Evolutionary conservation across 306 rosid species (phyloP), one percentile per base, ranked within the genome.

Genomic region (Ziziphus jujuba): DNA sequence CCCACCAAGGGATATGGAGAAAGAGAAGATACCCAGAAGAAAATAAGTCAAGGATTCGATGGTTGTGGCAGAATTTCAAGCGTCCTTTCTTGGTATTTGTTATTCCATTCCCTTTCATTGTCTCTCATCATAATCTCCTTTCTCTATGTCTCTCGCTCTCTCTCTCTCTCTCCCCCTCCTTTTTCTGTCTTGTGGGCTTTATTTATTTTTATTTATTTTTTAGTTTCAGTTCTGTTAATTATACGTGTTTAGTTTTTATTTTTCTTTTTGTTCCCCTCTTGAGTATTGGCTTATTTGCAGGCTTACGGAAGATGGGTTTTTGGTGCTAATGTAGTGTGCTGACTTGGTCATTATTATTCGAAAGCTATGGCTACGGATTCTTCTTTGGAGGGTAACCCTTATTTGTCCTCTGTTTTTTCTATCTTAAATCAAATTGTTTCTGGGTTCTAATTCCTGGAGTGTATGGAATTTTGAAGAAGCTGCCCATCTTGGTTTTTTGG

Each of bases 281-380:
- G 48, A 22, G 75, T 66, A 52, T 76, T 72, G 72, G 70, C 62
- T 68, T 58, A 38, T 63, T 75, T 75, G 59, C 88, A 92, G 96
- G 76, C 72, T 78, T 57, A 20, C 35, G 59, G 20, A 79, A 69
- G 77, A 56, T 66, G 50, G 69, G 76, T 36, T 84, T 72, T 81
- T 57, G 66, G 67, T 57, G 76, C 82, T 84, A 87, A 89, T 89
- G 98, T 80, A 72, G 80, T 74, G 79, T 70, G 31, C 71, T 65
- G 75, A 72, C 66, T 33, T 63, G 73, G 80, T 87, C 70, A 67
- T 79, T 79, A 38, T 38, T 59, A 53, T 77, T 85, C 70, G 52
- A 43, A 63, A 67, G 56, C 78, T 68, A 79, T 85, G 87, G 76
- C 91, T 61, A 43, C 83, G 33, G 95, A 90, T 88, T 93, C 90